phyloP scores from a whole-genome alignment of 129 eudicot species.

The Tagetes erecta region DNA sequence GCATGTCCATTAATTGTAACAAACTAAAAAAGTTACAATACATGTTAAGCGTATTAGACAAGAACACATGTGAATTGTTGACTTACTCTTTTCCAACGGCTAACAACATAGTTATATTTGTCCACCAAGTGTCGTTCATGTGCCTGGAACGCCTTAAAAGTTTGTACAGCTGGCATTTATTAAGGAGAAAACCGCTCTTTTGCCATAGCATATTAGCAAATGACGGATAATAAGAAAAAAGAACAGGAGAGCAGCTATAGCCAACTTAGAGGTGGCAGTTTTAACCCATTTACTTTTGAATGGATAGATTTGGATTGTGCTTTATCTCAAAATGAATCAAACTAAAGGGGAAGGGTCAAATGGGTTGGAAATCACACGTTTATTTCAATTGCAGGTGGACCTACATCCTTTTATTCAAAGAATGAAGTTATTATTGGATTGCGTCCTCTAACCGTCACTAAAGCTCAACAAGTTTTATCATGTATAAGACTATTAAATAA shows the following conservation, averaged over 20 bases:
- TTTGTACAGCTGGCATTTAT: slow-evolving; percentile 67
- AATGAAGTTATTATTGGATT: neutral
- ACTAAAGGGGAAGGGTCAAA: neutral
- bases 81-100: slow-evolving; percentile 95
- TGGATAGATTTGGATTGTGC: neutral
- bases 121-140: slow-evolving; percentile 79
- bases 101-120: slow-evolving; percentile 82
- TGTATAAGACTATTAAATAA: neutral
- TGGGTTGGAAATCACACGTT: neutral
- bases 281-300: neutral
- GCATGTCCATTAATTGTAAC: neutral
- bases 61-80: neutral
- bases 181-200: slow-evolving; percentile 35
- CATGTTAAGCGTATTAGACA: slow-evolving; percentile 5
- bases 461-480: slow-evolving; percentile 4
- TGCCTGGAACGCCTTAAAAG: slow-evolving; percentile 71
- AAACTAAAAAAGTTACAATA: neutral
- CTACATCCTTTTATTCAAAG: neutral
- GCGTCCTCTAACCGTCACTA: neutral
- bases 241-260: neutral
- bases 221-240: neutral
- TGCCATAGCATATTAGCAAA: slow-evolving; percentile 7
- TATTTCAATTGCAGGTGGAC: neutral
- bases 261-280: neutral
- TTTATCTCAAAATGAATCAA: neutral